Evolutionary conservation across 148 eudicot genomes (phyloP), one percentile per base, ranked within the genome.

Genomic region (Chenopodium album): DNA sequence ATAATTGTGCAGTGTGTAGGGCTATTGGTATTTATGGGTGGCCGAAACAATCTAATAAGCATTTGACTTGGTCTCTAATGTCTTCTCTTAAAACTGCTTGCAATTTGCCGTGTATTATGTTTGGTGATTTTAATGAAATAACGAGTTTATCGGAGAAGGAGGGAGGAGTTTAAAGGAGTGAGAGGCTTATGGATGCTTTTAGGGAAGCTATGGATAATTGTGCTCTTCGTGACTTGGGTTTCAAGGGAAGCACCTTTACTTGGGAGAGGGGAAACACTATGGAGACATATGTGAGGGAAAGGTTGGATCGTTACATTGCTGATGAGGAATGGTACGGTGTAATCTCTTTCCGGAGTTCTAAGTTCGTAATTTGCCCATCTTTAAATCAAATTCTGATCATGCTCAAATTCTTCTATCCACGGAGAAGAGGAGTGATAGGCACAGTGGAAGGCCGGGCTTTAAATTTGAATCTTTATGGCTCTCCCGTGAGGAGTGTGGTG

Each of bases 281-380:
- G 1, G 0, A 0, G 0, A 12, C 3, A 0, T 1, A 4, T 9
- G 7, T 75, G 2, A 9, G 22, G 0, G 77, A 75, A 26, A 1
- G 77, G 1, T 22, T 75, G 2, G 77, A 75, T 14, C 5, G 77
- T 2, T 50, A 28, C 0, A 16, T 75, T 0, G 77, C 37, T 1
- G 73, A 70, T 16, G 22, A 13, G 1, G 22, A 32, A 0, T 70
- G 73, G 26, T 26, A 26, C 26, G 26, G 46, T 70, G 73, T 20
- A 2, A 11, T 3, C 3, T 70, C 7, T 70, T 70, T 3, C 41
- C 44, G 7, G 2, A 1, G 7, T 29, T 9, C 4, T 20, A 68
- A 2, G 72, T 68, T 3, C 2, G 19, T 4, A 31, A 29, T 8
- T 2, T 9, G 6, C 32, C 72, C 16, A 29, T 68, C 5, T 29